Conservation (phyloP, 345 rosid species). For the Atalantia buxifolia region DNA sequence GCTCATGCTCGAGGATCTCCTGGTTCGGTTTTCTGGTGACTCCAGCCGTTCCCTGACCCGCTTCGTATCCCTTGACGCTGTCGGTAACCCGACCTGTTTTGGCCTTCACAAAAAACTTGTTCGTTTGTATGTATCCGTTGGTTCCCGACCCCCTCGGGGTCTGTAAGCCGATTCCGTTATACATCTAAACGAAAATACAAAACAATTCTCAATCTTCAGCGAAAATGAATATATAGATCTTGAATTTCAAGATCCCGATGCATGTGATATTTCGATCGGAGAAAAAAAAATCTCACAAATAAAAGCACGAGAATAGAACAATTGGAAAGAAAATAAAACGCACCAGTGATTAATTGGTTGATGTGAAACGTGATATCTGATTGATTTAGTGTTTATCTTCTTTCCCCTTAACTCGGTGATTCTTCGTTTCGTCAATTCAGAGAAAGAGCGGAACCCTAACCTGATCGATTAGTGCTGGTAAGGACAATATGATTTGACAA, state of each 20-base stretch:
- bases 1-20: conserved; percentile 88
- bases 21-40: conserved; percentile 74
- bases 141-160: conserved; percentile 98
- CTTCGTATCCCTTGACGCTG: conserved; percentile 59
- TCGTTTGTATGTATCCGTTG: conserved; percentile 85
- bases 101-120: conserved; percentile 77
- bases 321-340: background rate
- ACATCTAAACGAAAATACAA: conserved; percentile 37
- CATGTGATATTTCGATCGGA: background rate
- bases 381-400: background rate
- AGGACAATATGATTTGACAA: background rate
- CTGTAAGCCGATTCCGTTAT: conserved; percentile 90
- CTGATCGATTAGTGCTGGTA: background rate
- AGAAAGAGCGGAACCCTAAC: background rate
- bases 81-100: conserved; percentile 67
- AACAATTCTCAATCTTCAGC: background rate
- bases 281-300: background rate
- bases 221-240: background rate
- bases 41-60: conserved; percentile 82
- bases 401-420: background rate
- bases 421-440: background rate
- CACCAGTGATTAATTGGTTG: background rate
- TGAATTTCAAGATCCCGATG: background rate
- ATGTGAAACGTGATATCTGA: background rate
- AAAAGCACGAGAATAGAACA: background rate